Conservation (phyloP, 2,329 filamentous ascomycete species). For the Aspergillus hortae region DNA sequence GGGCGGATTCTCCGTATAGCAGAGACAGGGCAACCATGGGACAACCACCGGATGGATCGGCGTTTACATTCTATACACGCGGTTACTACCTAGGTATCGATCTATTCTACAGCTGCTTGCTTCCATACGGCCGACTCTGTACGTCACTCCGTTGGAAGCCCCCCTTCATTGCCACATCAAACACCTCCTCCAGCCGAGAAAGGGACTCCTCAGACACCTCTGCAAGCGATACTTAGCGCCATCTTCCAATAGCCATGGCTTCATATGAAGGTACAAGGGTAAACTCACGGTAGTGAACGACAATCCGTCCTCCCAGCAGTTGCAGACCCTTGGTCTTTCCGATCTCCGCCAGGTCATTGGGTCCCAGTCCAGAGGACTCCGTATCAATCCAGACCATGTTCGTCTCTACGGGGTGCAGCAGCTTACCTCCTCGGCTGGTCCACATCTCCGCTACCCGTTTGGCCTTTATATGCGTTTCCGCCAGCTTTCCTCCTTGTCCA, state of each 20-base stretch:
- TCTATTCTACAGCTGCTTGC: slow-evolving; percentile 16
- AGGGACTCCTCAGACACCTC: slow-evolving; percentile 66
- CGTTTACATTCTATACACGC: background rate
- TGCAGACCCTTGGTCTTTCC: slow-evolving; percentile 57
- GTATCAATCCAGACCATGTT: slow-evolving; percentile 90
- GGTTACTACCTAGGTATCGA: too few species aligned
- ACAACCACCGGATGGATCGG: background rate
- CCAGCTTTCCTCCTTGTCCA: slow-evolving; percentile 61
- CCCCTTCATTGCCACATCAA: slow-evolving; percentile 41
- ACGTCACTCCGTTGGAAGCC: slow-evolving; percentile 30
- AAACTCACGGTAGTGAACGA: slow-evolving; percentile 62
- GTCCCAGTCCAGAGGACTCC: slow-evolving; percentile 53
- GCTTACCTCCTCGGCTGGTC: slow-evolving; percentile 64
- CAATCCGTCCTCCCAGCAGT: slow-evolving; percentile 56
- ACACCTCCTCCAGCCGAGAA: slow-evolving; percentile 53
- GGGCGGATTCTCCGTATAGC: background rate
- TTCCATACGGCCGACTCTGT: slow-evolving; percentile 32
- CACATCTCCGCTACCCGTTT: slow-evolving; percentile 63
- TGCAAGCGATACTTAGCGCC: slow-evolving; percentile 20
- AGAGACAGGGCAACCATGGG: slow-evolving; percentile 12
- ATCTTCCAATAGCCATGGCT: background rate
- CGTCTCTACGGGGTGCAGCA: slow-evolving; percentile 71
- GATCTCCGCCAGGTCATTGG: slow-evolving; percentile 52
- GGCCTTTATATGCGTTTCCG: slow-evolving; percentile 59
- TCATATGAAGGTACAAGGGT: background rate